Conservation (phyloP, 2,329 filamentous ascomycete species). For the Cladophialophora yegresii region DNA sequence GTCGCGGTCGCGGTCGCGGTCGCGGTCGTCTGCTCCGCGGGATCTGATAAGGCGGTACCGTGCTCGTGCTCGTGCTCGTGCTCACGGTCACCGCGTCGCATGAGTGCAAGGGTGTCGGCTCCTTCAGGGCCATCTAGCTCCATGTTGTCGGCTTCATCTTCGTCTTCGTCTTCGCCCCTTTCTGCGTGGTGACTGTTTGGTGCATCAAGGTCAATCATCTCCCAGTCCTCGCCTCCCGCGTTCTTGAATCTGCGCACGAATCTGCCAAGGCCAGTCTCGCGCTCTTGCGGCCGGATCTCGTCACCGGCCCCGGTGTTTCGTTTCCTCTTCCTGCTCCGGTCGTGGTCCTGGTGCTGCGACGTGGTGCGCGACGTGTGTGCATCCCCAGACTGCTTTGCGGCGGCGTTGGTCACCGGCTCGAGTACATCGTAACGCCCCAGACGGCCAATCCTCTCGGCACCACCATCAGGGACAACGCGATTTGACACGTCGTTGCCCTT, state of each 20-base stretch:
- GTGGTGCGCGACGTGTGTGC: background rate
- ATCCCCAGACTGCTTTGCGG: background rate
- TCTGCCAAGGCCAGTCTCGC: slow-evolving; percentile 12
- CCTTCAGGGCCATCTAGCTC: background rate
- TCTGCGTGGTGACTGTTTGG: slow-evolving; percentile 40
- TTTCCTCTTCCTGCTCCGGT: slow-evolving; percentile 47
- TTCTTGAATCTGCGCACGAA: slow-evolving; percentile 20
- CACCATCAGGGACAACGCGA: slow-evolving; percentile 2
- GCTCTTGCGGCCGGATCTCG: slow-evolving; percentile 21
- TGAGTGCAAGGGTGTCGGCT: slow-evolving; percentile 40
- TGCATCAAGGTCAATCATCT: slow-evolving; percentile 43
- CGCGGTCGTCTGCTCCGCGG: slow-evolving; percentile 36
- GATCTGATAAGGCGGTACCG: background rate
- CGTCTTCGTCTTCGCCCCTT: slow-evolving; percentile 18
- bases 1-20: slow-evolving; percentile 34
- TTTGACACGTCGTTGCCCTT: background rate
- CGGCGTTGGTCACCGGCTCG: slow-evolving; percentile 23
- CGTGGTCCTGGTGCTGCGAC: background rate
- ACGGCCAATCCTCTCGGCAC: slow-evolving; percentile 21
- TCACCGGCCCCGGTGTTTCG: slow-evolving; percentile 44
- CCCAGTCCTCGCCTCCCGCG: slow-evolving; percentile 36
- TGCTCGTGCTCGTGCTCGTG: background rate
- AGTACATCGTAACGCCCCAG: slow-evolving; percentile 37
- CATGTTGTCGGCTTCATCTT: slow-evolving; percentile 42
- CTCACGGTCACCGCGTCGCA: slow-evolving; percentile 25